phyloP scores from a whole-genome alignment of 2,329 filamentous ascomycete genomes.

The Graphilbum ipis-grandicollis region DNA sequence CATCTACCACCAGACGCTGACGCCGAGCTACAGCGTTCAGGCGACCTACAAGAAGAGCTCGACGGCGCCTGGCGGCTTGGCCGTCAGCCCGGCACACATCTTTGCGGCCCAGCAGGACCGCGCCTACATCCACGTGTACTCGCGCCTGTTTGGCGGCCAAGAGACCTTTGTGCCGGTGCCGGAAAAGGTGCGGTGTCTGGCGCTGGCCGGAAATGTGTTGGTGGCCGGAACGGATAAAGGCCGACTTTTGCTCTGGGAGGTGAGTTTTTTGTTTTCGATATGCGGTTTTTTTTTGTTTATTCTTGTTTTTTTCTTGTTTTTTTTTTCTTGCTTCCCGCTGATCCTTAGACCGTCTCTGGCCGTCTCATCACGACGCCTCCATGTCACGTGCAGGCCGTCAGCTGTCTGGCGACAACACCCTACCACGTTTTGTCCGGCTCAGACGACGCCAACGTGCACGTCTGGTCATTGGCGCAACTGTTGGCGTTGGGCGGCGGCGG shows the following conservation, averaged over 20 bases:
- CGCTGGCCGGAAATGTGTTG: constrained; percentile 55
- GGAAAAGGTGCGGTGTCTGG: constrained; percentile 66
- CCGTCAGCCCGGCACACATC: constrained; percentile 64
- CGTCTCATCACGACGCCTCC: constrained; percentile 59
- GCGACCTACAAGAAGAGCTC: constrained; percentile 84
- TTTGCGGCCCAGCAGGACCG: constrained; percentile 88
- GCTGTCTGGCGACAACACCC: constrained; percentile 53
- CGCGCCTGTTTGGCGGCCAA: constrained; percentile 63
- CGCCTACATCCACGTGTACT: constrained; percentile 86
- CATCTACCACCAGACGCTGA: constrained; percentile 71
- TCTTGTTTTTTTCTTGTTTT: constrained; percentile 2
- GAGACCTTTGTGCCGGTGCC: constrained; percentile 79
- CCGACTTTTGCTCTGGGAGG: constrained; percentile 84
- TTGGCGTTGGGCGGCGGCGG: constrained; percentile 31
- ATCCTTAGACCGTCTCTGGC: constrained; percentile 48
- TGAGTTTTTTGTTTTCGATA: constrained; percentile 23
- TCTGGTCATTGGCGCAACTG: constrained; percentile 71
- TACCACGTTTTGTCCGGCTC: constrained; percentile 64
- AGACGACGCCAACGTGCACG: constrained; percentile 74
- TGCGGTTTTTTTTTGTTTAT: background rate
- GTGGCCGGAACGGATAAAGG: constrained; percentile 73
- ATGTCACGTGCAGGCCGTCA: constrained; percentile 66
- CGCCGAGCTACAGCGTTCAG: constrained; percentile 59
- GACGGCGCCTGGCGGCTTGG: constrained; percentile 60
- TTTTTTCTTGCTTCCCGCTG: constrained; percentile 6